Conservation (phyloP, 2,329 filamentous ascomycete species). For the Fusarium sp. region DNA sequence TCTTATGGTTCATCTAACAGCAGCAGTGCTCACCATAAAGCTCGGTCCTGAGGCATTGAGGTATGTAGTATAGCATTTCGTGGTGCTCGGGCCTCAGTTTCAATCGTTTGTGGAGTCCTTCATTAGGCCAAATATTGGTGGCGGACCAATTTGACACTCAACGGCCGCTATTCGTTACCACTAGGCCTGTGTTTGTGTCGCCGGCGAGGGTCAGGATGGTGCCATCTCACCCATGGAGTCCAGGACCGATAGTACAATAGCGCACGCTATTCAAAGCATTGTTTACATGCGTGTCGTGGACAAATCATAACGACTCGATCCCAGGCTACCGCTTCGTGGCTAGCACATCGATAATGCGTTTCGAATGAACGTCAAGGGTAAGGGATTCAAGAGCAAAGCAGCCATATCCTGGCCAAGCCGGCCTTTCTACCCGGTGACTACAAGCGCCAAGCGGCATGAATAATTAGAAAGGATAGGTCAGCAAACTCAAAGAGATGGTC, state of each 20-base stretch:
- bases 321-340: constrained; percentile 19
- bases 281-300: background rate
- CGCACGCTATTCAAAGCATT: background rate
- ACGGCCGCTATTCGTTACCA: constrained; percentile 25
- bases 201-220: background rate
- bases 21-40: background rate
- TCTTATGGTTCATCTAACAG: background rate
- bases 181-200: background rate
- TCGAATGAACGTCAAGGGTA: background rate
- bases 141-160: constrained; percentile 13
- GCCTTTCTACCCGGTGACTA: constrained; percentile 16
- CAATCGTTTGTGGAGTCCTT: background rate
- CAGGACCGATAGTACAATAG: background rate
- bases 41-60: background rate
- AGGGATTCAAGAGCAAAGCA: background rate
- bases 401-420: constrained; percentile 13
- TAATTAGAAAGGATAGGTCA: background rate
- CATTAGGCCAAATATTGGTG: background rate
- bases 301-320: constrained; percentile 15
- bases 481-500: background rate
- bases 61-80: background rate
- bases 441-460: constrained; percentile 13
- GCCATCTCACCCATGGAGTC: background rate
- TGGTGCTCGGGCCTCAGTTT: background rate
- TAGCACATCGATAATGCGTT: constrained; percentile 8